These are phyloP conservation scores for Coniochaeta ligniaria DNA, from an alignment of 2,329 filamentous ascomycete genomes.

Conservation along the genomic window DNA sequence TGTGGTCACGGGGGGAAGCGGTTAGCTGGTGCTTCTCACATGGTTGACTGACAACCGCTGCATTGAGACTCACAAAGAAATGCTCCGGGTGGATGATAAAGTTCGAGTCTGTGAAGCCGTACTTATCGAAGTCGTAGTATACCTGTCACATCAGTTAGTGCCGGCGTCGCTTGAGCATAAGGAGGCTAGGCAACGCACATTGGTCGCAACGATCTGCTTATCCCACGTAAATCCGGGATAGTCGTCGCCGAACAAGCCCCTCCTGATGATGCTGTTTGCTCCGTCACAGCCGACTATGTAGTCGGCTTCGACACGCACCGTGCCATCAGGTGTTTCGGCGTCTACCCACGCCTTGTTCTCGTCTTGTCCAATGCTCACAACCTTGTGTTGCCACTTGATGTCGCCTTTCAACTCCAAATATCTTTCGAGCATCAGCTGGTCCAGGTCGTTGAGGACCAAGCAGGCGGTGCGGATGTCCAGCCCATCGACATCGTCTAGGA, in stretches of 20 bases:
- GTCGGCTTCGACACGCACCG: conserved; percentile 34
- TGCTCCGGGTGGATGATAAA: conserved; percentile 56
- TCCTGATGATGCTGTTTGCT: conserved; percentile 39
- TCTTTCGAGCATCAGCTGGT: conserved; percentile 32
- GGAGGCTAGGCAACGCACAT: conserved; percentile 34
- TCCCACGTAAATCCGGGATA: conserved; percentile 56
- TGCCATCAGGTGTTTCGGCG: conserved; percentile 28
- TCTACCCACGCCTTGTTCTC: conserved; percentile 35
- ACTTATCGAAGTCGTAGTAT: conserved; percentile 53
- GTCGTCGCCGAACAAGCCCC: conserved; percentile 43
- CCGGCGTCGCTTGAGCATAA: neutral
- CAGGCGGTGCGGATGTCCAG: conserved; percentile 32
- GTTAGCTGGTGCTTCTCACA: neutral
- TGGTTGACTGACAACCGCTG: neutral
- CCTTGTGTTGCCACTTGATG: conserved; percentile 38
- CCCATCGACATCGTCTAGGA: conserved; percentile 27
- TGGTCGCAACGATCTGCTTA: conserved; percentile 54
- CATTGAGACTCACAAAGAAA: conserved; percentile 31
- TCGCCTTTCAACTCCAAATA: conserved; percentile 23
- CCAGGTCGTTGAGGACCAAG: conserved; percentile 33
- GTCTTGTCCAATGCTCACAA: conserved; percentile 39
- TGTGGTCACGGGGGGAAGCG: conserved; percentile 11
- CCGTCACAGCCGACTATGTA: conserved; percentile 53
- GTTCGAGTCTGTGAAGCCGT: conserved; percentile 47
- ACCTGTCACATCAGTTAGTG: conserved; percentile 31